These are phyloP conservation scores for Lentinus tigrinus DNA, from an alignment of 768 basidiomycete species.

Conservation along the genomic window DNA sequence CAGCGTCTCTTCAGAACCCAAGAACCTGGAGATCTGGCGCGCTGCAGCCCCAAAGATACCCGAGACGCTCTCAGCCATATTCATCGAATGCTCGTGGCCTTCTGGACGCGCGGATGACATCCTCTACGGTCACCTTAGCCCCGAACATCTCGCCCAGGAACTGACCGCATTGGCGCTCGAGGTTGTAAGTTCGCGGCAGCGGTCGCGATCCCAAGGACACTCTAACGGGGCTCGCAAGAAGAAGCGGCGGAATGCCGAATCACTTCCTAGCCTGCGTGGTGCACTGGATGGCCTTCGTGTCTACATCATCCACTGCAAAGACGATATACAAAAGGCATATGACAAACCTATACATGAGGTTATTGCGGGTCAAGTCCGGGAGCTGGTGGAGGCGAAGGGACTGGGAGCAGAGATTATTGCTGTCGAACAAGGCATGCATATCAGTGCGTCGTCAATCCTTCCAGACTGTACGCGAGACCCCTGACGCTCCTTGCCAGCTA, in stretches of 20 bases:
- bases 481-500: background rate
- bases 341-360: slow-evolving; percentile 57
- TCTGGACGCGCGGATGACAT: slow-evolving; percentile 62
- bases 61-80: slow-evolving; percentile 68
- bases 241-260: slow-evolving; percentile 32
- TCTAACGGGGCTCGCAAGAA: slow-evolving; percentile 32
- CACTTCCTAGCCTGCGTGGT: slow-evolving; percentile 45
- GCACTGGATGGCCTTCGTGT: slow-evolving; percentile 61
- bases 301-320: slow-evolving; percentile 90
- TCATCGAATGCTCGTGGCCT: slow-evolving; percentile 94
- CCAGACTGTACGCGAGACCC: background rate
- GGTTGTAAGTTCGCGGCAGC: slow-evolving; percentile 49
- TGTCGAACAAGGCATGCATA: slow-evolving; percentile 78
- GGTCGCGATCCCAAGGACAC: background rate
- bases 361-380: slow-evolving; percentile 72
- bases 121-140: slow-evolving; percentile 86
- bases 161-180: slow-evolving; percentile 67
- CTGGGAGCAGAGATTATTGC: slow-evolving; percentile 72
- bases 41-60: slow-evolving; percentile 78
- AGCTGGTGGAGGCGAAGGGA: slow-evolving; percentile 55
- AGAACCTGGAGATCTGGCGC: slow-evolving; percentile 75
- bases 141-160: slow-evolving; percentile 77
- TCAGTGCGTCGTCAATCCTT: slow-evolving; percentile 44
- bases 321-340: slow-evolving; percentile 49
- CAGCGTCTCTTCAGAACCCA: slow-evolving; percentile 57